Conservation (phyloP, 345 rosid genomes). For the Isatis tinctoria region DNA sequence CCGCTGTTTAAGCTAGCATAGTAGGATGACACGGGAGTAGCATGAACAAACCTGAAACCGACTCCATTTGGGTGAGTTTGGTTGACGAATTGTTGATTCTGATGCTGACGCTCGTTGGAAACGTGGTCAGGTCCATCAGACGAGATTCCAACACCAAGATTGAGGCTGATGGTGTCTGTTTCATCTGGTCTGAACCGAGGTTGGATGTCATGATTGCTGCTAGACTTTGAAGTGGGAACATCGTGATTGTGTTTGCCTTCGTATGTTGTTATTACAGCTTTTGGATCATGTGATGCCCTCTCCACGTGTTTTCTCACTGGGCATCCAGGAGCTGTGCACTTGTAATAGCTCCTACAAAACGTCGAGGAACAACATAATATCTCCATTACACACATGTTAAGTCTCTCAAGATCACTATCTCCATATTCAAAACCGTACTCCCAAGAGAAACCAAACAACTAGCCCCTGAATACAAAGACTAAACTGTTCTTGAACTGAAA, state of each 20-base stretch:
- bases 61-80: conserved; percentile 43
- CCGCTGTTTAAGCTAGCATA: conserved; percentile 56
- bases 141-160: conserved; percentile 87
- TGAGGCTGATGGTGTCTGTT: conserved; percentile 75
- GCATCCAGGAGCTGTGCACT: conserved; percentile 91
- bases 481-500: conserved; percentile 1
- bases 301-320: conserved; percentile 98
- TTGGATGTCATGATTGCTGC: conserved; percentile 55
- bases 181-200: conserved; percentile 53
- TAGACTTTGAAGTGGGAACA: conserved; percentile 71
- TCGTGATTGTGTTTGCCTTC: conserved; percentile 98
- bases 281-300: conserved; percentile 98
- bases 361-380: conserved; percentile 3
- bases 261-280: conserved; percentile 97
- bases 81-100: conserved; percentile 41
- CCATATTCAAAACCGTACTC: not conserved
- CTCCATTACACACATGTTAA: not conserved
- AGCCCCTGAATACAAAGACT: not conserved
- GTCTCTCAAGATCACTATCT: conserved; percentile 1
- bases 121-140: conserved; percentile 44
- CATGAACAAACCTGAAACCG: conserved; percentile 50
- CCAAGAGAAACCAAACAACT: not conserved
- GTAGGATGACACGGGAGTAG: conserved; percentile 42
- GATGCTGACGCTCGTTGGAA: conserved; percentile 45
- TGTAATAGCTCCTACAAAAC: conserved; percentile 87